A percentile compares a stretch with the other conserved stretches of the same genome.
Evolutionary conservation across 139 green algal genomes (phyloP).

Genomic region (Closterium sp.): DNA sequence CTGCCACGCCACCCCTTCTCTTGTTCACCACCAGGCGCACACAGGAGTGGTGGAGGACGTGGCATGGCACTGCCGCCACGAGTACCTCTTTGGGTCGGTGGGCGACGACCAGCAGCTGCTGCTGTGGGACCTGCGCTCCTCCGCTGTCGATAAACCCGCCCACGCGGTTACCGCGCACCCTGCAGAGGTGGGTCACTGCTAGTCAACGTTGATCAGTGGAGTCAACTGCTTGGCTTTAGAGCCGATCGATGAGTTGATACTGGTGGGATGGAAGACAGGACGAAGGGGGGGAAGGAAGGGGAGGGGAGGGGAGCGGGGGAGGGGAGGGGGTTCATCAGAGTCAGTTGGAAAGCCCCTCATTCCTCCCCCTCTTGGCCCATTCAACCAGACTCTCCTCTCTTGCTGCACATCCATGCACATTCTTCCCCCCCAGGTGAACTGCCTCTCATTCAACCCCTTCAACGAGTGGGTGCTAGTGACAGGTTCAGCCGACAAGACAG

Average conservation of each 20-base stretch:
- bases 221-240: no score
- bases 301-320: no score
- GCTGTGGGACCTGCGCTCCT: constrained; percentile 89
- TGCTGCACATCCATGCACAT: background rate
- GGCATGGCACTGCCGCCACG: constrained; percentile 90
- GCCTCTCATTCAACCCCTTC: constrained; percentile 96
- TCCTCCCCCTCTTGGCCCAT: background rate
- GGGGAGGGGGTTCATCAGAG: no score
- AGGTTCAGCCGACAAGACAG: constrained; percentile 91
- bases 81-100: constrained; percentile 90
- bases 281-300: no score
- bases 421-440: constrained; percentile 77
- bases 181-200: constrained; percentile 81
- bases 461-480: constrained; percentile 96
- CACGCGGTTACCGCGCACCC: constrained; percentile 73
- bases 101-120: constrained; percentile 95
- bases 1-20: no score
- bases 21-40: background rate
- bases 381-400: background rate
- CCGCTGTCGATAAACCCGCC: constrained; percentile 33
- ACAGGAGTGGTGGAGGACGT: constrained; percentile 80
- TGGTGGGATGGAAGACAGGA: no score
- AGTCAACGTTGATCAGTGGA: background rate
- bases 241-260: no score
- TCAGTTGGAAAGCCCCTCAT: no score